These are phyloP conservation scores for Nannizziopsis barbatae DNA, from an alignment of 2,329 filamentous ascomycete species.

Conservation along the genomic window DNA sequence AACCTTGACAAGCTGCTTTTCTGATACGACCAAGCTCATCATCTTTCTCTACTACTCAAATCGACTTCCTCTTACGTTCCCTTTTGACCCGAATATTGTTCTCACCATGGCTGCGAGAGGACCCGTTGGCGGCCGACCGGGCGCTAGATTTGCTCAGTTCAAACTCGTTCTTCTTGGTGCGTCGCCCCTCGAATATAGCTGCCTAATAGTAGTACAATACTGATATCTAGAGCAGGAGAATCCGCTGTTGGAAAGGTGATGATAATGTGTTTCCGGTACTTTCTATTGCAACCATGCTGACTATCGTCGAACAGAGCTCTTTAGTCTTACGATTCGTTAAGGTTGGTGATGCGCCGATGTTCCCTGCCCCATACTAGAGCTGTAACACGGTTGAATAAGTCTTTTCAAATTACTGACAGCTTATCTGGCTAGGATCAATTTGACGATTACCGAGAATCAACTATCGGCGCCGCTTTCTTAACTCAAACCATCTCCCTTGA, in stretches of 20 bases:
- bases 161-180: conserved; percentile 93
- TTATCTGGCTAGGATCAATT: conserved; percentile 73
- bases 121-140: conserved; percentile 56
- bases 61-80: background rate
- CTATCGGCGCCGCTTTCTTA: conserved; percentile 94
- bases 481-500: conserved; percentile 98
- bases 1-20: background rate
- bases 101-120: conserved; percentile 69
- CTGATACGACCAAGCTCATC: background rate
- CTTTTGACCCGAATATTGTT: background rate
- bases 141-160: conserved; percentile 91
- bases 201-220: background rate
- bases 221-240: conserved; percentile 56
- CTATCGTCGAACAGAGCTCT: conserved; percentile 58
- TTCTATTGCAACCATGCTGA: conserved; percentile 19
- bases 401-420: background rate
- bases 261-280: conserved; percentile 9
- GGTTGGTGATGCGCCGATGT: conserved; percentile 42
- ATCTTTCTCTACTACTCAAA: background rate
- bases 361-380: background rate
- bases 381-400: background rate
- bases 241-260: conserved; percentile 94
- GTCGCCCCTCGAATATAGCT: conserved; percentile 31
- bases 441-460: conserved; percentile 94
- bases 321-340: conserved; percentile 97